Evolutionary conservation across 2,329 filamentous ascomycete genomes (phyloP), one percentile per base, ranked within the genome.

Genomic region (Mollisiaceae sp.): DNA sequence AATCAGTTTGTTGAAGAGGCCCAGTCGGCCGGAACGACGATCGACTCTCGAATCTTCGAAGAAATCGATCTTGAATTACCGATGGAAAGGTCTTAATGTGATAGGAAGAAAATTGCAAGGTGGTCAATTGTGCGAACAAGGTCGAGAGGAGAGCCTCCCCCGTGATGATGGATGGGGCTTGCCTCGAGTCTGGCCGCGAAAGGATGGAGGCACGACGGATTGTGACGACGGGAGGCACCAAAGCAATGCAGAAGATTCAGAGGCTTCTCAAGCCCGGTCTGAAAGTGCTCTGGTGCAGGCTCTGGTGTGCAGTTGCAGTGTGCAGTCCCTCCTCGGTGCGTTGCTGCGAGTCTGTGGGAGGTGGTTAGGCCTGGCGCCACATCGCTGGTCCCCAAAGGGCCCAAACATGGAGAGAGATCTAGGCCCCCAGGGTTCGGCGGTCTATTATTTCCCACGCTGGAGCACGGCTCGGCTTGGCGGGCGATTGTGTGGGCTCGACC

Each of bases 101-200:
- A 61, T 61, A 65, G 63, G 58, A 20, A 65, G 59, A 52, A n/a
- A 45, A 59, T 43, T 22, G 18, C 47, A 52, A 45, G 43, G 47
- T 20, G 43, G 20, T 22, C n/a, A 41, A 55, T 39, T 22, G 32
- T 36, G 54, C 36, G 36, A 38, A 36, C 35, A 39, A 39, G 55
- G 55, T 57, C 14, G 50, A 50, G 50, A 54, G 50, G 32, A 24
- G 50, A 54, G 50, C 6, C 12, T 27, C n/a, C 24, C 11, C 24
- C 24, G 50, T 32, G 50, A 18, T 54, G 27, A 35, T 54, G 50
- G 24, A n/a, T n/a, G 24, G 50, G 22, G 8, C 15, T 27, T n/a
- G 38, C 15, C 27, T 54, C 24, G 12, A 32, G 50, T 54, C 50
- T 54, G 50, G 45, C n/a, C 22, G 45, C 27, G 27, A 32, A 32